phyloP scores from a whole-genome alignment of 2,329 filamentous ascomycete genomes.

The Trichophyton verrucosum region DNA sequence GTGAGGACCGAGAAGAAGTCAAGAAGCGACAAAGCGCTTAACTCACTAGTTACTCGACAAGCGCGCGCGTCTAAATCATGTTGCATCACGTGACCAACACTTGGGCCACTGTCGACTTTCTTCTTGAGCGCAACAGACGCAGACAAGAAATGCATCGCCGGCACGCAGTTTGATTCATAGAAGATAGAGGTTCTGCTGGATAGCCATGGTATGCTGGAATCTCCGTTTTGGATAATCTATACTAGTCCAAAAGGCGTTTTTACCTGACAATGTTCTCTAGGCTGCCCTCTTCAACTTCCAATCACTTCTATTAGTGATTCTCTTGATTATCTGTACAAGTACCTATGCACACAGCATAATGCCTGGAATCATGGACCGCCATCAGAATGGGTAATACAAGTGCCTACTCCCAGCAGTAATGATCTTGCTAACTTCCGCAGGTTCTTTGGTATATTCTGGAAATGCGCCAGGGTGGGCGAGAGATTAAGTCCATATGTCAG shows the following conservation, averaged over 20 bases:
- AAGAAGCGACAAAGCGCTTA: not conserved
- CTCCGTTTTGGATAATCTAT: no score
- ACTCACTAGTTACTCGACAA: not conserved
- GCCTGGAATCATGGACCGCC: slow-evolving; percentile 78
- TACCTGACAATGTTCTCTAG: slow-evolving; percentile 35
- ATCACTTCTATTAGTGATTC: slow-evolving; percentile 82
- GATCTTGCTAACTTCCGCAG: slow-evolving; percentile 29
- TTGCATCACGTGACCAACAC: not conserved
- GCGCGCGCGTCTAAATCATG: not conserved
- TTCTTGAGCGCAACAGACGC: not conserved
- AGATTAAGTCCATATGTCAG: slow-evolving; percentile 89
- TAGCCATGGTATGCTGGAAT: not conserved
- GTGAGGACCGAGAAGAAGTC: not conserved
- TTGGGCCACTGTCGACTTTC: not conserved
- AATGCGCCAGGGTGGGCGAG: slow-evolving; percentile 84
- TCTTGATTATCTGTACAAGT: slow-evolving; percentile 91
- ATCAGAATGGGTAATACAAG: slow-evolving; percentile 66
- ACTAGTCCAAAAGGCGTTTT: not conserved
- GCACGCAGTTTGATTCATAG: not conserved
- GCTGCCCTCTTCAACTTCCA: slow-evolving; percentile 98
- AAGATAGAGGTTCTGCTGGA: not conserved
- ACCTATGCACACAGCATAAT: slow-evolving; percentile 86
- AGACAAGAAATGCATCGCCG: not conserved
- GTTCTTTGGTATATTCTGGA: slow-evolving; percentile 84
- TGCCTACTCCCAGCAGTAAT: not conserved